Base-by-base conservation (phyloP, 352 stramenopile genomes). In the Pythium myriotylum region DNA sequence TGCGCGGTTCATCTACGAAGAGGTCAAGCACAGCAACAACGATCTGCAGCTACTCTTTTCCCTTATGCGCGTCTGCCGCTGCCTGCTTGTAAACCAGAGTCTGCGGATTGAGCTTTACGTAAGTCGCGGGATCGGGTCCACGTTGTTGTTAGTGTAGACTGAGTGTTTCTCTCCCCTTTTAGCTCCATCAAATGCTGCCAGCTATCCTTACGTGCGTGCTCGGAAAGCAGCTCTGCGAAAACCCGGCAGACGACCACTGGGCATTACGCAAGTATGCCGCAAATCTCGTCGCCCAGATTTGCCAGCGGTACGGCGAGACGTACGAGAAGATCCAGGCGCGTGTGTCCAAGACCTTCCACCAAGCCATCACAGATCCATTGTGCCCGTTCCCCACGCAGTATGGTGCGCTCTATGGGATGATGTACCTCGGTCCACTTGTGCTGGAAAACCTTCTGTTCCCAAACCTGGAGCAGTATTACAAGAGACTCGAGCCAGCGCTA, bases 131-230 rank as follows among this genome's bases (percentile, higher is more conserved):
- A 14, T 57, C 20, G 10, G 3, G 22, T 12, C 32, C 22, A n/a
- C 27, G 1, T 20, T 51, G 3, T 19, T 4, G 54, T 12, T 65
- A n/a, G n/a, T n/a, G n/a, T n/a, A n/a, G n/a, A n/a, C n/a, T n/a
- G n/a, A n/a, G n/a, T 17, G n/a, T 47, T 14, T 43, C 19, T 59
- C 12, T 33, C 29, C 49, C 1, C 23, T 19, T 24, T 14, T 37
- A 96, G 81, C 76, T 98, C 9, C 92, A 98, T 62, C 92, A 98
- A 85, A 68, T 98, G 39, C 84, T 98, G 59, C 92, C 92, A 22
- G 82, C 91, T 32, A 92, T 98, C 26, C 72, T 98, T 53, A 98
- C 93, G 35, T 97, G 91, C 56, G 84, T 98, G 22, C 77, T 98
- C 19, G 90, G 92, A 14, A 88, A 90, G 55, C 88, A 94, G 51